phyloP scores from a whole-genome alignment of 2,329 filamentous ascomycete genomes.

The Diaporthe capsici region DNA sequence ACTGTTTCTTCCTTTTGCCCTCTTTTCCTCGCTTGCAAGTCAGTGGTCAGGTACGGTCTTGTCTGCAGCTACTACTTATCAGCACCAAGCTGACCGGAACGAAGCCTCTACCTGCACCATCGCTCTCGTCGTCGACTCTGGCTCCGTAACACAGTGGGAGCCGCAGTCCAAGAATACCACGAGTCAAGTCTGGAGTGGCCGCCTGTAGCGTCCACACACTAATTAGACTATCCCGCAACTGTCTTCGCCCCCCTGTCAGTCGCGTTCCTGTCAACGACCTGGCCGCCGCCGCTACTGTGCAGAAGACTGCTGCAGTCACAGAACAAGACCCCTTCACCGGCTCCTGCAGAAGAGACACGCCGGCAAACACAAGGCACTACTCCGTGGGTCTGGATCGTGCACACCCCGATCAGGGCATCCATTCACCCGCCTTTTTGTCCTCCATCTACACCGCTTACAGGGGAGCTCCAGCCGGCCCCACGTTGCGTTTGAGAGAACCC shows the following conservation, averaged over 20 bases:
- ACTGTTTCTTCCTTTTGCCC: neutral
- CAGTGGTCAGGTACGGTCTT: neutral
- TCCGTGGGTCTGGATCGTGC: neutral
- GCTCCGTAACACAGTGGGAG: neutral
- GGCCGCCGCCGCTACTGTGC: neutral
- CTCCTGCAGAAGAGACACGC: neutral
- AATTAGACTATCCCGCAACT: conserved; percentile 8
- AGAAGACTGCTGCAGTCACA: neutral
- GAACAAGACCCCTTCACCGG: neutral
- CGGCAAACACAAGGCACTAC: neutral
- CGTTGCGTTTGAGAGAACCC: conserved; percentile 24
- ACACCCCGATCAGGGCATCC: conserved; percentile 15
- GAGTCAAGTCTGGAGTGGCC: conserved; percentile 23
- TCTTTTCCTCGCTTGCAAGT: neutral
- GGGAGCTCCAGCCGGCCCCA: conserved; percentile 33
- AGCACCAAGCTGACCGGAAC: neutral
- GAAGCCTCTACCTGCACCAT: neutral
- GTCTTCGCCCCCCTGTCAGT: neutral
- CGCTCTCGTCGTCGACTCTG: neutral
- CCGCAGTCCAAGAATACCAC: conserved; percentile 13
- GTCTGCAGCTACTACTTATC: neutral
- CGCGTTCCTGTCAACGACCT: conserved; percentile 6
- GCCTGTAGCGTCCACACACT: neutral
- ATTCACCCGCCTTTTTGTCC: conserved; percentile 1
- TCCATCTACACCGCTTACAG: conserved; percentile 35